Percentiles rank a stretch among this genome's conserved stretches.
Evolutionary conservation across 2,329 filamentous ascomycete species (phyloP).

Genomic region (Penicillium sp.): DNA sequence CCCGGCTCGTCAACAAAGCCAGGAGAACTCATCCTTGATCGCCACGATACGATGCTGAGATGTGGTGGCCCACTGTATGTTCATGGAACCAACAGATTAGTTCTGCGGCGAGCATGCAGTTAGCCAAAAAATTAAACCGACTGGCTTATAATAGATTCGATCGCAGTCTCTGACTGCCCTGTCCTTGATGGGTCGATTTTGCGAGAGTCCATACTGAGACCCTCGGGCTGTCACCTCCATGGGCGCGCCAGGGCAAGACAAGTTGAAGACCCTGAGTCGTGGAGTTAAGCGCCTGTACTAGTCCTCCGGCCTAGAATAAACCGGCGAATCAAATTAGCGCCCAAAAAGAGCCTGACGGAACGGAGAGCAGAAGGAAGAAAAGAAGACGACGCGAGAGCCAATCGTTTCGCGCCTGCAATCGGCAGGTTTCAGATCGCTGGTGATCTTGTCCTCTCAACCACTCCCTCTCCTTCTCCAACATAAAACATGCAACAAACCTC

Average conservation of each 20-base stretch:
- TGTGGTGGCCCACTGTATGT: background rate
- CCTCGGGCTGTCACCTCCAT: no score
- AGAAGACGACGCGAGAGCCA: constrained; percentile 9
- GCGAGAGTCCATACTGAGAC: background rate
- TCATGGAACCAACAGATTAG: background rate
- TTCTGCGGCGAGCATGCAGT: background rate
- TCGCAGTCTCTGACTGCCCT: background rate
- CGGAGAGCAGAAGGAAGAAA: background rate
- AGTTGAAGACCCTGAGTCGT: background rate
- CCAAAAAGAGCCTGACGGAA: background rate
- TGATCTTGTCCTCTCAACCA: constrained; percentile 11
- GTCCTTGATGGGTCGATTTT: background rate
- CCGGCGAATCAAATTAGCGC: background rate
- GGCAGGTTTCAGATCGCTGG: constrained; percentile 10
- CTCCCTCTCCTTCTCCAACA: constrained; percentile 4
- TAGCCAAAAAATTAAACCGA: background rate
- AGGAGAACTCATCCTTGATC: no score
- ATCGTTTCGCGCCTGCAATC: constrained; percentile 11
- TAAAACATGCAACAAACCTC: constrained; percentile 7
- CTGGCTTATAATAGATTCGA: background rate
- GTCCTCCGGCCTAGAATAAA: constrained; percentile 2
- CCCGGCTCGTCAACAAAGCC: no score
- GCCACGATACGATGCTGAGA: background rate
- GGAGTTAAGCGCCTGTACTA: constrained; percentile 1
- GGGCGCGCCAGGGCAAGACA: no score